Evolutionary conservation across 2,329 filamentous ascomycete genomes (phyloP).

Genomic region (Fusarium aywerte): DNA sequence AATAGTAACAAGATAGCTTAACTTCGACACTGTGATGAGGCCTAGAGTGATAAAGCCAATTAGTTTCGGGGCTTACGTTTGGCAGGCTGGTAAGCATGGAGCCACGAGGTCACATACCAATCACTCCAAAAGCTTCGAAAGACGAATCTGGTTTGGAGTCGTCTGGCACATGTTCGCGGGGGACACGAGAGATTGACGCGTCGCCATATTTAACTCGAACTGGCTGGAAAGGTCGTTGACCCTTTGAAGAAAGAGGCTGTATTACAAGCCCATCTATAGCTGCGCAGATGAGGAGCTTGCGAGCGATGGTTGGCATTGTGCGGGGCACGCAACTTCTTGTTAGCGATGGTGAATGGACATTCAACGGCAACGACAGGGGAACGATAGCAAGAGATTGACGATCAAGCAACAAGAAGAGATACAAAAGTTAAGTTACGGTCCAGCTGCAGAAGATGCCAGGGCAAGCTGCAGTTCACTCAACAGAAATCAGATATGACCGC

Average conservation of each 20-base stretch:
- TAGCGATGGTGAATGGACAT: slow-evolving; percentile 16
- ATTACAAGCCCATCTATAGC: slow-evolving; percentile 85
- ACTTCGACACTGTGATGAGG: slow-evolving; percentile 81
- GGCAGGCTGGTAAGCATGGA: slow-evolving; percentile 15
- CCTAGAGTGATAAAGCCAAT: slow-evolving; percentile 62
- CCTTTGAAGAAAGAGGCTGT: slow-evolving; percentile 73
- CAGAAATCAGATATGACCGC: slow-evolving; percentile 38
- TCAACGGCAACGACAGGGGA: slow-evolving; percentile 13
- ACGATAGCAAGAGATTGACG: slow-evolving; percentile 1
- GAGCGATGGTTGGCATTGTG: slow-evolving; percentile 79
- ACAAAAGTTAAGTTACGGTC: not conserved
- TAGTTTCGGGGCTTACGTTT: slow-evolving; percentile 6
- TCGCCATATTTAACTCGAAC: slow-evolving; percentile 78
- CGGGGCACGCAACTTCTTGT: slow-evolving; percentile 27
- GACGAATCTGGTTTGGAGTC: slow-evolving; percentile 58
- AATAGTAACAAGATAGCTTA: slow-evolving; percentile 88
- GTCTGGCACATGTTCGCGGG: slow-evolving; percentile 60
- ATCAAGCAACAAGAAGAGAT: slow-evolving; percentile 1
- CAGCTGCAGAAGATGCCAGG: slow-evolving; percentile 6
- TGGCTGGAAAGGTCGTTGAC: slow-evolving; percentile 65
- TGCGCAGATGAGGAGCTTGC: slow-evolving; percentile 83
- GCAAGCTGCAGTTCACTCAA: slow-evolving; percentile 23
- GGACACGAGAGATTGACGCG: slow-evolving; percentile 57
- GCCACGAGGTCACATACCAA: slow-evolving; percentile 57
- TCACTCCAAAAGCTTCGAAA: slow-evolving; percentile 69